Evolutionary conservation across 2,329 filamentous ascomycete genomes (phyloP), one percentile per base, ranked within the genome.

Genomic region (Fusarium burgessii): DNA sequence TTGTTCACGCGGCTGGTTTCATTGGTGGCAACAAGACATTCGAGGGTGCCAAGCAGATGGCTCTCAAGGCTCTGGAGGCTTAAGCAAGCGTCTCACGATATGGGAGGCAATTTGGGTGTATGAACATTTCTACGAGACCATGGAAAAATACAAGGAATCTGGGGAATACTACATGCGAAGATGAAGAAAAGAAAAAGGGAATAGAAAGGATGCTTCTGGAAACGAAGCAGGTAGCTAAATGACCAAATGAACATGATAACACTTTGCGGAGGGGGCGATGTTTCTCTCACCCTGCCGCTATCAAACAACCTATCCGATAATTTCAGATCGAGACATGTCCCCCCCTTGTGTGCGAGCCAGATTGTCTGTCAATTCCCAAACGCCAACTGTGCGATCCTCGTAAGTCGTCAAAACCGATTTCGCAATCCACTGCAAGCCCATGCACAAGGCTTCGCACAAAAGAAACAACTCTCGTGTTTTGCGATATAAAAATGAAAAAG

Each of bases 11-110:
- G 6, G 91, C 92, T 57, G 96, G 96, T 32, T 99, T 99, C 83
- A 98, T 98, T 78, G 96, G 96, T 20, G 96, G 96, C 5, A 97
- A 98, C 82, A 92, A 93, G 86, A 97, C 92, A 0, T 96, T 93
- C 77, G 93, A 97, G 68, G 96, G 96, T 33, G 95, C 90, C 29
- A 88, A 93, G 79, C 89, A 90, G 62, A 97, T 98, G 94, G 94
- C 95, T 7, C 83, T 87, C 80, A 93, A 92, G 85, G 92, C 92
- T 4, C 83, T 93, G 69, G 88, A 82, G 40, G 74, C 80, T 58
- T 84, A 76, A 56, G 23, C 23, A 33, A 29, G 29, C 42, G n/a
- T 33, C 45, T 50, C 43, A 36, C n/a, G 33, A 32, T 40, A 15
- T 14, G 36, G 41, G 29, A 42, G 25, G 42, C 20, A 57, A 58